Evolutionary conservation across 805 yeast genomes (phyloP).

Genomic region (Myxozyma vanderwaltii): DNA sequence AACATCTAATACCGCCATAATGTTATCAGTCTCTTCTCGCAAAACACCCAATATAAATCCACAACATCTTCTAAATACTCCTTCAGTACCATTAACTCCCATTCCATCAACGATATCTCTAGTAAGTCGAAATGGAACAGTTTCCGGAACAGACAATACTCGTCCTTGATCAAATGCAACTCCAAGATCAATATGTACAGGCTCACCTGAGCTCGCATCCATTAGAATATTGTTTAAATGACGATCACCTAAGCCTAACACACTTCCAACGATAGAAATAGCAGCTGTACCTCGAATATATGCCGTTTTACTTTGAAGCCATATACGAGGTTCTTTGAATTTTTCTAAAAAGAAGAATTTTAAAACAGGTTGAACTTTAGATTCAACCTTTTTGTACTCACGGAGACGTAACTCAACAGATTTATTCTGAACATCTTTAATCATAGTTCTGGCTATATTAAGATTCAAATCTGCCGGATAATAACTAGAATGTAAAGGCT

Average conservation of each 20-base stretch:
- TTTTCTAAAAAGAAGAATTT: conserved; percentile 68
- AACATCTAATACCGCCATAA: conserved; percentile 80
- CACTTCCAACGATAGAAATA: conserved; percentile 81
- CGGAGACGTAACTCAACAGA: conserved; percentile 43
- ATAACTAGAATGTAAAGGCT: conserved; percentile 57
- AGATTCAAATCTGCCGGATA: conserved; percentile 51
- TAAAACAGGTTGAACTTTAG: conserved; percentile 64
- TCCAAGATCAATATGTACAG: conserved; percentile 94
- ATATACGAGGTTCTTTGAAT: conserved; percentile 65
- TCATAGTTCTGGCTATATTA: conserved; percentile 61
- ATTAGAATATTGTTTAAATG: conserved; percentile 87
- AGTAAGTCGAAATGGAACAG: conserved; percentile 90
- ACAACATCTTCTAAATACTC: conserved; percentile 70
- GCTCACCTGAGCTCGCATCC: conserved; percentile 84
- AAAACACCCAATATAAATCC: conserved; percentile 72
- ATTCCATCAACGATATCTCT: conserved; percentile 90
- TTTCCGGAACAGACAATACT: conserved; percentile 80
- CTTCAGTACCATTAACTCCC: conserved; percentile 84
- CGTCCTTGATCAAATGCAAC: conserved; percentile 96
- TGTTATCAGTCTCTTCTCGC: conserved; percentile 64
- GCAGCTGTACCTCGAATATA: conserved; percentile 83
- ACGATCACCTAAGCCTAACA: conserved; percentile 92
- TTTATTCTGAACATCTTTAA: conserved; percentile 59
- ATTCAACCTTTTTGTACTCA: conserved; percentile 51
- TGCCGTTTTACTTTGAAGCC: conserved; percentile 67